Conservation (phyloP, 139 green algal species). For the Chlamydomonas eustigma region DNA sequence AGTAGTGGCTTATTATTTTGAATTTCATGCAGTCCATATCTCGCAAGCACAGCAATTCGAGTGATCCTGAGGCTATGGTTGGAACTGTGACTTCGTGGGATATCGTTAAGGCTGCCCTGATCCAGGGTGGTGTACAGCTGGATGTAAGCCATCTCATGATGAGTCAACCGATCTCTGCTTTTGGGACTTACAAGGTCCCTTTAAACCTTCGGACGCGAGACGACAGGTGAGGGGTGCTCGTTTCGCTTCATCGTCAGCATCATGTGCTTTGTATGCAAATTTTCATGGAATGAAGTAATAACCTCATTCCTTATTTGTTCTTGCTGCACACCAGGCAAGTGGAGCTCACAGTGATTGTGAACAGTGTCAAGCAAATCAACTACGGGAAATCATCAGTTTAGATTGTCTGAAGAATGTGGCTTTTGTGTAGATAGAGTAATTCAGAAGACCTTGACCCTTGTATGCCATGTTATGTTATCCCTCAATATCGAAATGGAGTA, state of each 20-base stretch:
- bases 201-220: constrained; percentile 8
- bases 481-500: no score
- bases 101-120: constrained; percentile 10
- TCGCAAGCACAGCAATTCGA: no score
- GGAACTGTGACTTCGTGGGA: constrained; percentile 9
- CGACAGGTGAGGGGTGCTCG: constrained; percentile 3
- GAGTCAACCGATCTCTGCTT: constrained; percentile 12
- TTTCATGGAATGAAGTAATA: not conserved
- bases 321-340: not conserved
- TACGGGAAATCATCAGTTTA: no score
- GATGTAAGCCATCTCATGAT: constrained; percentile 23
- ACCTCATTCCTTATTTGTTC: not conserved
- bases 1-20: no score
- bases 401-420: no score
- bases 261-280: not conserved
- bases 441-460: no score
- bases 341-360: constrained; percentile 8
- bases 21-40: no score
- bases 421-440: no score
- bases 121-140: constrained; percentile 28
- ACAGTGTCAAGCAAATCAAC: not conserved
- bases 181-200: constrained; percentile 34
- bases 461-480: no score
- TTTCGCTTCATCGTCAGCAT: no score
- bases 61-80: constrained; percentile 5